These are phyloP conservation scores for Chalara sp. DNA, from an alignment of 2,329 filamentous ascomycete species.

Conservation along the genomic window DNA sequence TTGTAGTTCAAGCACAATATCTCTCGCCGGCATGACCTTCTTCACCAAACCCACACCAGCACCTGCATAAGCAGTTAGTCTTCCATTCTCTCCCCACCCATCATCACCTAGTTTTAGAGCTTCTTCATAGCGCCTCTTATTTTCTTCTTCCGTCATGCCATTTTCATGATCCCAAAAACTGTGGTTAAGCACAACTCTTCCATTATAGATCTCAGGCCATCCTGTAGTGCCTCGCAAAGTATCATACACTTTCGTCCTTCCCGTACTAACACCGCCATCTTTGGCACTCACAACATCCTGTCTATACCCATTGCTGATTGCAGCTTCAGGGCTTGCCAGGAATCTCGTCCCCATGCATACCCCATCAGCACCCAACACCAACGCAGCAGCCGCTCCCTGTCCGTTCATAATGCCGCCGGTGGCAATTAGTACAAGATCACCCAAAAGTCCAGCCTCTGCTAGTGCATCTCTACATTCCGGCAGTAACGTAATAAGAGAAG, in stretches of 20 bases:
- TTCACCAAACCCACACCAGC: slow-evolving; percentile 53
- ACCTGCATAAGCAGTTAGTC: slow-evolving; percentile 57
- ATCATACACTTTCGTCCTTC: slow-evolving; percentile 44
- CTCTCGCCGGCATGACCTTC: slow-evolving; percentile 39
- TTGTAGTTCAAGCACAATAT: slow-evolving; percentile 40
- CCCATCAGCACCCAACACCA: slow-evolving; percentile 32
- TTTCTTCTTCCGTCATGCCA: slow-evolving; percentile 33
- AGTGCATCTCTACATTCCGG: slow-evolving; percentile 29
- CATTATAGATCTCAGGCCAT: slow-evolving; percentile 53
- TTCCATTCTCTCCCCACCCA: slow-evolving; percentile 43
- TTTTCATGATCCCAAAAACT: slow-evolving; percentile 38
- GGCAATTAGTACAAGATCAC: slow-evolving; percentile 24
- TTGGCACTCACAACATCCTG: slow-evolving; percentile 36
- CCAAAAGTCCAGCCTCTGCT: slow-evolving; percentile 10
- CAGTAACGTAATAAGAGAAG: slow-evolving; percentile 28
- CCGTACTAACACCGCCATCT: slow-evolving; percentile 45
- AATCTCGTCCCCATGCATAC: slow-evolving; percentile 44
- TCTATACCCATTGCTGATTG: slow-evolving; percentile 38
- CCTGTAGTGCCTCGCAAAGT: slow-evolving; percentile 44
- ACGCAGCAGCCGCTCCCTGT: slow-evolving; percentile 28
- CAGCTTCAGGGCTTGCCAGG: slow-evolving; percentile 38
- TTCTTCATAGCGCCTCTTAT: slow-evolving; percentile 31
- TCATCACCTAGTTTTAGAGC: slow-evolving; percentile 43
- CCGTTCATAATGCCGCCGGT: slow-evolving; percentile 32
- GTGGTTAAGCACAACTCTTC: slow-evolving; percentile 49